Evolutionary conservation across 2,329 filamentous ascomycete genomes (phyloP).

Genomic region (Alternaria atra): DNA sequence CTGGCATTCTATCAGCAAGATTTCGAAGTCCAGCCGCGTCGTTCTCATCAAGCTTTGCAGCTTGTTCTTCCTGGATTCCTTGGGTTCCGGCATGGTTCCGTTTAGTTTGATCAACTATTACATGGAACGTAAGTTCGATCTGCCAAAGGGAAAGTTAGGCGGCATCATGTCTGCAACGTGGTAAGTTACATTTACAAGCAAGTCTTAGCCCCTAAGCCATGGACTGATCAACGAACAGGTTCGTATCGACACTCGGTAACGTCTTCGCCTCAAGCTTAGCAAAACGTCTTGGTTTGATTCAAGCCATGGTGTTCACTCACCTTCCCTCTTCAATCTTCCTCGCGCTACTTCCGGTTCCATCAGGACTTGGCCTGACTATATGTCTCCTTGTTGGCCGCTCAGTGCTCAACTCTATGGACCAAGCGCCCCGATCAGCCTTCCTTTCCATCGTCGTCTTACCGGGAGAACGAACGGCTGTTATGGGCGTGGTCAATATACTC

Average conservation of each 20-base stretch:
- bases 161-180: constrained; percentile 61
- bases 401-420: constrained; percentile 50
- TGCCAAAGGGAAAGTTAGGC: constrained; percentile 63
- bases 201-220: neutral
- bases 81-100: constrained; percentile 74
- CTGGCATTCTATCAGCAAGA: constrained; percentile 58
- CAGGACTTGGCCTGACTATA: constrained; percentile 37
- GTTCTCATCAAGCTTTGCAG: constrained; percentile 70
- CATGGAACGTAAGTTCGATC: constrained; percentile 65
- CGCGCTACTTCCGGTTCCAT: constrained; percentile 39
- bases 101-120: constrained; percentile 61
- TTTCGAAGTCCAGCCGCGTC: constrained; percentile 64
- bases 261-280: constrained; percentile 60
- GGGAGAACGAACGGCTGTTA: constrained; percentile 50
- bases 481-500: constrained; percentile 52
- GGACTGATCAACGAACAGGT: constrained; percentile 24
- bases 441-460: constrained; percentile 45
- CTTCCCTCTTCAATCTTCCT: constrained; percentile 49
- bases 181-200: constrained; percentile 19
- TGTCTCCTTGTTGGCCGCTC: constrained; percentile 44
- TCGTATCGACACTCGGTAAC: constrained; percentile 44
- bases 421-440: constrained; percentile 50
- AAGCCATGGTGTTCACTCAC: constrained; percentile 53
- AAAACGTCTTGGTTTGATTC: constrained; percentile 66
- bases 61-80: constrained; percentile 73